A percentile compares a stretch with the other conserved stretches of the same genome.
Conservation (phyloP, 306 rosid genomes). For the Comarum palustre region DNA sequence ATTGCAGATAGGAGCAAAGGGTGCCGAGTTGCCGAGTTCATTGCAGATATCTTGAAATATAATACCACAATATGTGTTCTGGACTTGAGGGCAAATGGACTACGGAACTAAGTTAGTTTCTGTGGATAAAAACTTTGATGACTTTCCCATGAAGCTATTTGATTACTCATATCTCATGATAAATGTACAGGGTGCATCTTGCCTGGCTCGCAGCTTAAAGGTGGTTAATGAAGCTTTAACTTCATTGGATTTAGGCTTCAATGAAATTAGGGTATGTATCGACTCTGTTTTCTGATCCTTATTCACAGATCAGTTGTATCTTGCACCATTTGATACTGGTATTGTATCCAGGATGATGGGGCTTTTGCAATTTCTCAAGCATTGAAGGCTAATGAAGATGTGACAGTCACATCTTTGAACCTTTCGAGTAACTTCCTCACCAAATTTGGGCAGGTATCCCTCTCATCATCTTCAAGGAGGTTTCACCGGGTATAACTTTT, state of each 20-base stretch:
- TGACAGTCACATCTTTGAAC: conserved; percentile 72
- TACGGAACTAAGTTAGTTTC: conserved; percentile 76
- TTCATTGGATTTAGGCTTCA: conserved; percentile 85
- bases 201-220: conserved; percentile 96
- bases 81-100: conserved; percentile 90
- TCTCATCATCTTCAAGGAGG: neutral
- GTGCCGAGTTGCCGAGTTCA: conserved; percentile 79
- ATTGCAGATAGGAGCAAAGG: conserved; percentile 89
- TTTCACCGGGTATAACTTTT: neutral
- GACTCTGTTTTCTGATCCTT: neutral
- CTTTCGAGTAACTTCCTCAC: conserved; percentile 82
- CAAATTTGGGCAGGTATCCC: conserved; percentile 85
- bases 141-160: neutral
- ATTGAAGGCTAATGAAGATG: conserved; percentile 84
- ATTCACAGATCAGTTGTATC: conserved; percentile 11
- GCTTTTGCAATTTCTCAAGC: conserved; percentile 99
- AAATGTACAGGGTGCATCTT: conserved; percentile 72
- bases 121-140: neutral
- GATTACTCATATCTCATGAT: conserved; percentile 7
- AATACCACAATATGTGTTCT: conserved; percentile 77
- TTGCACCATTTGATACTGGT: conserved; percentile 20
- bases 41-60: conserved; percentile 87
- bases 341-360: conserved; percentile 75
- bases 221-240: conserved; percentile 94
- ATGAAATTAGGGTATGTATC: conserved; percentile 80